These are phyloP conservation scores for Warburgia ugandensis DNA, from an alignment of 164 flowering plant species.

Conservation along the genomic window DNA sequence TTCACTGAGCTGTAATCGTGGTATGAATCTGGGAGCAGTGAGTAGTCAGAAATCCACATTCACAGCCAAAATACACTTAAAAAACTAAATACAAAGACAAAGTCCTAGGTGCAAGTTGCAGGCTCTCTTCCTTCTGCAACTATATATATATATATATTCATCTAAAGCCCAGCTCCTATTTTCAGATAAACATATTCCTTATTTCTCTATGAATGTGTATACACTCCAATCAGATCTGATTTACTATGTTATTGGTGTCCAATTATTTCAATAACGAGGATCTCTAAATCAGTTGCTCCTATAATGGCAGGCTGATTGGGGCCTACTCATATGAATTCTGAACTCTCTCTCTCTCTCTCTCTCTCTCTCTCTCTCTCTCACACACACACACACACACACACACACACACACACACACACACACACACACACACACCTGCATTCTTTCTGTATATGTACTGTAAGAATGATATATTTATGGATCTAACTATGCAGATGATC, in stretches of 20 bases:
- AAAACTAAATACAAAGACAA: constrained; percentile 3
- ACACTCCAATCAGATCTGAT: not conserved
- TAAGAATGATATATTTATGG: too few species aligned
- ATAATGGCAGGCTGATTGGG: too few species aligned
- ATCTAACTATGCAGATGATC: too few species aligned
- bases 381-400: too few species aligned
- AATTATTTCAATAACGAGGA: too few species aligned
- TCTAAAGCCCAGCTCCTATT: constrained; percentile 5
- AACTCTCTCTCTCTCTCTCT: too few species aligned
- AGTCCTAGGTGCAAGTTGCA: constrained; percentile 7
- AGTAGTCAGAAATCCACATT: constrained; percentile 8
- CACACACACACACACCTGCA: too few species aligned
- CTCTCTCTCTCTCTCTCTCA: too few species aligned
- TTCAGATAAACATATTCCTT: constrained; percentile 9
- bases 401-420: too few species aligned
- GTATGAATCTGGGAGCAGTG: constrained; percentile 13
- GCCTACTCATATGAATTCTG: too few species aligned
- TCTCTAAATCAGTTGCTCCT: too few species aligned
- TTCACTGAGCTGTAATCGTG: constrained; percentile 13
- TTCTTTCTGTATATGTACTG: too few species aligned
- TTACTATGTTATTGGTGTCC: not conserved
- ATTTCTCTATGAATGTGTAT: not conserved
- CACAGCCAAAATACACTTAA: constrained; percentile 4
- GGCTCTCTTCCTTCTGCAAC: constrained; percentile 10
- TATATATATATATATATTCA: constrained; percentile 1